These are phyloP conservation scores for Microthlaspi erraticum DNA, from an alignment of 345 rosid genomes.

Conservation along the genomic window DNA sequence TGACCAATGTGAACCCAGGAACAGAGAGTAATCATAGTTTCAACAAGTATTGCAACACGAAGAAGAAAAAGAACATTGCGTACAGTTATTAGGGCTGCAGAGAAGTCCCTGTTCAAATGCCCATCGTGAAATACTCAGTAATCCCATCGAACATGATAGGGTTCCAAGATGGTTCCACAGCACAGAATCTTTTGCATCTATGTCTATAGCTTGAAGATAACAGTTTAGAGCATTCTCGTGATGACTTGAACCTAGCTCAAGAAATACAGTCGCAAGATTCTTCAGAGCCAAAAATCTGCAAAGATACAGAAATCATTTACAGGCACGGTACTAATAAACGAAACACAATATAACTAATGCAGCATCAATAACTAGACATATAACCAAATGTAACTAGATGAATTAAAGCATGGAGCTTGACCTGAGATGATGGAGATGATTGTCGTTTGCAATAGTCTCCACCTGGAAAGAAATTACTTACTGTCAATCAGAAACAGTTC, in stretches of 20 bases:
- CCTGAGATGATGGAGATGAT: conserved; percentile 93
- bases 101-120: conserved; percentile 99
- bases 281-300: conserved; percentile 92
- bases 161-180: conserved; percentile 99
- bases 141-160: conserved; percentile 94
- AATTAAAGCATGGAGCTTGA: conserved; percentile 34
- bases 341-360: conserved; percentile 1
- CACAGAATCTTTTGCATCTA: conserved; percentile 94
- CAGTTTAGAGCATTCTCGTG: conserved; percentile 85
- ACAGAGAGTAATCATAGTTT: conserved; percentile 12
- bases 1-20: conserved; percentile 13
- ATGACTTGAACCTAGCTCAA: conserved; percentile 84
- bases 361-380: conserved; percentile 27
- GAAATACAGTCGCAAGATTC: conserved; percentile 89
- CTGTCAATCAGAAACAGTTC: neutral
- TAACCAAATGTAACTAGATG: conserved; percentile 21
- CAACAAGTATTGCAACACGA: neutral
- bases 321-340: conserved; percentile 8
- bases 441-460: conserved; percentile 63
- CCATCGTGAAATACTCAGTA: conserved; percentile 90
- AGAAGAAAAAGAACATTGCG: conserved; percentile 37
- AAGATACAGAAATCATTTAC: conserved; percentile 11
- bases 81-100: conserved; percentile 98
- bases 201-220: conserved; percentile 97
- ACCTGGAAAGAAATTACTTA: conserved; percentile 53